Evolutionary conservation across 2,329 filamentous ascomycete species (phyloP).

Genomic region (Calonectria fujianensis): DNA sequence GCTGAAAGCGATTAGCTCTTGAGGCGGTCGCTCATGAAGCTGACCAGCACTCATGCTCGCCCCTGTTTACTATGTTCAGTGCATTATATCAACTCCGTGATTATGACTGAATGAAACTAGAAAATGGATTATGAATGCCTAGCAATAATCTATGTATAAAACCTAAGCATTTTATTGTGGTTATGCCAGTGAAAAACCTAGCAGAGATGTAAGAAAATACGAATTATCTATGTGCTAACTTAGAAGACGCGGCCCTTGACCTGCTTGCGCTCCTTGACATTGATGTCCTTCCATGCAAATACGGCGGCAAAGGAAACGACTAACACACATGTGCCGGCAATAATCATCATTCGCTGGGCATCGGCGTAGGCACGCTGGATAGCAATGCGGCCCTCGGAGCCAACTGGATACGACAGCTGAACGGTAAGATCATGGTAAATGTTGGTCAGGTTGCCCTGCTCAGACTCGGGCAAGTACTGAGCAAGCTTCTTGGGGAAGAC

Average conservation of each 20-base stretch:
- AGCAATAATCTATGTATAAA: not conserved
- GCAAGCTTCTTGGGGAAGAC: constrained; percentile 62
- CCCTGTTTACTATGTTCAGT: not conserved
- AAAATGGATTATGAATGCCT: not conserved
- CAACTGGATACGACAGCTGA: constrained; percentile 61
- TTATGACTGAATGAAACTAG: not conserved
- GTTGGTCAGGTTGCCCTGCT: constrained; percentile 62
- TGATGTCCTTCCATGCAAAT: constrained; percentile 50
- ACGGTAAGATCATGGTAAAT: constrained; percentile 59
- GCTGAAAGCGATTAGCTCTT: not conserved
- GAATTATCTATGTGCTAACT: not conserved
- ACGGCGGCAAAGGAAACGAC: constrained; percentile 44
- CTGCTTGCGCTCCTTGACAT: constrained; percentile 44
- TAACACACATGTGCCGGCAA: constrained; percentile 50
- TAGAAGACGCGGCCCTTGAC: constrained; percentile 43
- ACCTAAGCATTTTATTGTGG: not conserved
- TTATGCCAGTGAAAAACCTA: not conserved
- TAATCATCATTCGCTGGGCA: constrained; percentile 62
- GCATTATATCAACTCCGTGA: not conserved
- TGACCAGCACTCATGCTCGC: not conserved
- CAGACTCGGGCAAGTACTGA: constrained; percentile 59
- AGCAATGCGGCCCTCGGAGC: constrained; percentile 61
- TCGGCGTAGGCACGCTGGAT: constrained; percentile 67
- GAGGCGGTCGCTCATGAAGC: not conserved
- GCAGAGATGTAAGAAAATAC: not conserved